Evolutionary conservation across 1,284 basidiomycete genomes (phyloP), one percentile per base, ranked within the genome.

Genomic region (Cerrena zonata): DNA sequence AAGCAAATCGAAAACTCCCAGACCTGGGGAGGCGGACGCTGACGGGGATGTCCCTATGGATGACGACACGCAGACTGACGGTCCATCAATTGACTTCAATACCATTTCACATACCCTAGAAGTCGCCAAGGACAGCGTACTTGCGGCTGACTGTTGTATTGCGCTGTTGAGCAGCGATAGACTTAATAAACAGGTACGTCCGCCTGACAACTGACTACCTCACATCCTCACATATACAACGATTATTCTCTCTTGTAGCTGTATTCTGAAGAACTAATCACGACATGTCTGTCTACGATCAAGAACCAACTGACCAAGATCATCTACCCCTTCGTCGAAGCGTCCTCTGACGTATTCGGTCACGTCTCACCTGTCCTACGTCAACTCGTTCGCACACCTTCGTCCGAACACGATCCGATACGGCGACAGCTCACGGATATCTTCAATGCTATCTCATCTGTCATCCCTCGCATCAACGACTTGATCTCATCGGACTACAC

Each of bases 201-300:
- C 2, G 34, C 30, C 15, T n/a, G n/a, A n/a, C n/a, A n/a, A n/a
- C n/a, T n/a, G n/a, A n/a, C n/a, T n/a, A n/a, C n/a, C n/a, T n/a
- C n/a, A n/a, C n/a, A n/a, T n/a, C n/a, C n/a, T n/a, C n/a, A n/a
- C n/a, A n/a, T n/a, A n/a, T n/a, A n/a, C n/a, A n/a, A n/a, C n/a
- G n/a, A n/a, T n/a, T n/a, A n/a, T n/a, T n/a, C n/a, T n/a, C n/a
- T n/a, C n/a, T n/a, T n/a, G 48, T 38, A 91, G 89, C 70, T 91
- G 27, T 95, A 90, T 64, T 95, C 94, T 0, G 94, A 98, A 64
- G 94, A 98, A 64, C 73, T 94, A 12, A 86, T 98, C 51, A 84
- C 83, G 0, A 72, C 79, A 0, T 93, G 91, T 62, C 75, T 97
- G 5, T 74, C 72, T 36, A 75, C 84, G 0, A 74, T 93, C 55